Evolutionary conservation across 202 grass and related monocot species (phyloP).

Genomic region (Elaeis oleifera): DNA sequence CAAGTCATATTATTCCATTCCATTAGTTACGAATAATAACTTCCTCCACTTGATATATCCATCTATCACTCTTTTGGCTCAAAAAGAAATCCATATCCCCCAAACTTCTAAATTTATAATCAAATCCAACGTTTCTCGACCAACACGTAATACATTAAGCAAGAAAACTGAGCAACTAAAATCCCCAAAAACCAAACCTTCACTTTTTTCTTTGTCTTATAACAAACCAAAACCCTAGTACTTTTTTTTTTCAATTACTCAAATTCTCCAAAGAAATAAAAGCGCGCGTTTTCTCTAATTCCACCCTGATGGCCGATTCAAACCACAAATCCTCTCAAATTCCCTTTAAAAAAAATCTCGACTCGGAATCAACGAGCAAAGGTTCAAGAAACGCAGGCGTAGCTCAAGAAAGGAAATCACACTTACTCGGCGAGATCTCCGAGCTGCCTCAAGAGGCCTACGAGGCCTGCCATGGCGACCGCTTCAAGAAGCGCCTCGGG

Average conservation of each 20-base stretch:
- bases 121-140: too few species aligned
- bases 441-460: constrained; percentile 78
- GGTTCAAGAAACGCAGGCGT: neutral
- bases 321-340: neutral
- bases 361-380: neutral
- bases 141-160: too few species aligned
- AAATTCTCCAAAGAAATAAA: too few species aligned
- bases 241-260: too few species aligned
- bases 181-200: neutral
- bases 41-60: neutral
- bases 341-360: neutral
- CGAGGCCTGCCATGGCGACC: constrained; percentile 93
- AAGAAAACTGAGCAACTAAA: neutral
- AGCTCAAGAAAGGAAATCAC: neutral
- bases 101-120: neutral
- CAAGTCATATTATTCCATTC: neutral
- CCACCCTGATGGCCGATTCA: neutral
- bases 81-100: neutral
- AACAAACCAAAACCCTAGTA: too few species aligned
- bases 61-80: neutral
- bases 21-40: too few species aligned
- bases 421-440: constrained; percentile 97
- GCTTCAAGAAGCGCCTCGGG: constrained; percentile 92
- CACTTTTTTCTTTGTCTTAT: too few species aligned
- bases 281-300: neutral